Evolutionary conservation across 1,284 basidiomycete genomes (phyloP).

Genomic region (Mycena citricolor): DNA sequence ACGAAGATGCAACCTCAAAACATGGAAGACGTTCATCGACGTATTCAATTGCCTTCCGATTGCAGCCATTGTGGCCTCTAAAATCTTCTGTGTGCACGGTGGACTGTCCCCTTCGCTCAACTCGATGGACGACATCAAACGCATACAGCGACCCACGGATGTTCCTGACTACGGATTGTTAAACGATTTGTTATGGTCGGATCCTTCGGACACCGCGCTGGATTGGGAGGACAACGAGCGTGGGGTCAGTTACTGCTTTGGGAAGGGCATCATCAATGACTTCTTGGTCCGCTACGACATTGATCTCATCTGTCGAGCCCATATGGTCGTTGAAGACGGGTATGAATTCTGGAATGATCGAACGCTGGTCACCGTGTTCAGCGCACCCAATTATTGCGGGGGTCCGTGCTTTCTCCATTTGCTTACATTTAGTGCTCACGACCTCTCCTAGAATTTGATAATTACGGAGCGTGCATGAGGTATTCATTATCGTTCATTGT

Average conservation of each 20-base stretch:
- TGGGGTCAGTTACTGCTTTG: constrained; percentile 99
- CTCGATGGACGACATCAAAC: constrained; percentile 98
- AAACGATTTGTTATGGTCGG: constrained; percentile 98
- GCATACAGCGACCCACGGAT: constrained; percentile 97
- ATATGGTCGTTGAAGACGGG: constrained; percentile 99
- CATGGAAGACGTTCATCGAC: constrained; percentile 99
- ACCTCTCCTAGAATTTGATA: constrained; percentile 79
- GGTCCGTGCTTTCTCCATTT: constrained; percentile 56
- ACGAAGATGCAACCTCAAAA: constrained; percentile 98
- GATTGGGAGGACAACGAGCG: constrained; percentile 99
- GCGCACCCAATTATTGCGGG: constrained; percentile 96
- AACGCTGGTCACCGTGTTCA: constrained; percentile 97
- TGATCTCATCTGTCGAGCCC: constrained; percentile 98
- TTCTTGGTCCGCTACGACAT: constrained; percentile 94
- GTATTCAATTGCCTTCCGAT: constrained; percentile 99
- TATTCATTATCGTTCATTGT: constrained; percentile 29
- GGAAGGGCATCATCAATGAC: constrained; percentile 95
- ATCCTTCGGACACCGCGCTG: constrained; percentile 95
- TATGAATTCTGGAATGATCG: constrained; percentile 99
- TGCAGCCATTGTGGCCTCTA: constrained; percentile 97
- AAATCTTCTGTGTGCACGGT: constrained; percentile 99
- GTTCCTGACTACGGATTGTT: constrained; percentile 99
- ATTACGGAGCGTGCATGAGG: constrained; percentile 97
- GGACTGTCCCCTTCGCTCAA: constrained; percentile 97
- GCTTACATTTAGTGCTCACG: constrained; percentile 17